Evolutionary conservation across 148 eudicot species (phyloP).

Genomic region (Chenopodium suecicum): DNA sequence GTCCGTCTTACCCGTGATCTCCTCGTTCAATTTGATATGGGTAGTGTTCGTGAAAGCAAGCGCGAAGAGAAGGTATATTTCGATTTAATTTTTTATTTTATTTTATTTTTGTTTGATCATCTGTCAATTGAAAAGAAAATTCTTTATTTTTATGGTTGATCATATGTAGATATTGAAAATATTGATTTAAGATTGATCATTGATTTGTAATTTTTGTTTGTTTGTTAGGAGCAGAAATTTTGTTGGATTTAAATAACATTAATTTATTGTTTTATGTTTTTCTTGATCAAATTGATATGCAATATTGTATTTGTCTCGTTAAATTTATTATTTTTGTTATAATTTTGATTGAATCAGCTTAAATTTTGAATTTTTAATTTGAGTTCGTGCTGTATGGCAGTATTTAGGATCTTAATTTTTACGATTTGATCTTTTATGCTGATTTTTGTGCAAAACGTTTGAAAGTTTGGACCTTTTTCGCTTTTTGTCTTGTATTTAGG

Average conservation of each 20-base stretch:
- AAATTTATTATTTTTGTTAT: background rate
- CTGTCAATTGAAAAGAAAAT: background rate
- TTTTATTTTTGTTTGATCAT: background rate
- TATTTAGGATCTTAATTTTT: background rate
- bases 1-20: slow-evolving; percentile 81
- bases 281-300: background rate
- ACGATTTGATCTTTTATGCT: background rate
- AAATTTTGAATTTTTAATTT: background rate
- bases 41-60: slow-evolving; percentile 56
- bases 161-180: background rate
- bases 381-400: background rate
- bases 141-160: background rate
- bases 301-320: background rate
- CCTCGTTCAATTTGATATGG: slow-evolving; percentile 48
- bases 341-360: background rate
- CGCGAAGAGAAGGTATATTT: slow-evolving; percentile 81
- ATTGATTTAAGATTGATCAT: slow-evolving; percentile 5
- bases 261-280: background rate
- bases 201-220: background rate
- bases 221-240: background rate
- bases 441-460: background rate
- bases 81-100: background rate
- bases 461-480: slow-evolving; percentile 2
- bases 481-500: background rate
- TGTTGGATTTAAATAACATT: background rate